phyloP scores from a whole-genome alignment of 2,329 filamentous ascomycete species.

The Verticillium klebahnii region DNA sequence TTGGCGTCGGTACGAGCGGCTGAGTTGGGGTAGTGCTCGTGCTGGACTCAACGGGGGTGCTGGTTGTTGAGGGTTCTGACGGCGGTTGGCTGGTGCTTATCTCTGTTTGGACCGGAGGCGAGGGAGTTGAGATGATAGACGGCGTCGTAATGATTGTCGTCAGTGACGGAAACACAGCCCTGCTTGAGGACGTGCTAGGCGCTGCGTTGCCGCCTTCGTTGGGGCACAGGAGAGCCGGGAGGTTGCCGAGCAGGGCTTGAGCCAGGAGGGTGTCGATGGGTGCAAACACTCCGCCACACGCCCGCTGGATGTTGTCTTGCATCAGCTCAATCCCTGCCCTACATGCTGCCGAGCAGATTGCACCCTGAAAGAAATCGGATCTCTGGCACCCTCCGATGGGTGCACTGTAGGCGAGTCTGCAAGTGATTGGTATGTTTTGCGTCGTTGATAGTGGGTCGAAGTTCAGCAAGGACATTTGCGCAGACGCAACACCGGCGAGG shows the following conservation, averaged over 20 bases:
- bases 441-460: constrained; percentile 33
- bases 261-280: constrained; percentile 28
- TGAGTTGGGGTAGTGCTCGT: not conserved
- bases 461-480: constrained; percentile 24
- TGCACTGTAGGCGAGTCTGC: constrained; percentile 36
- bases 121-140: not conserved
- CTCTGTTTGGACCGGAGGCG: not conserved
- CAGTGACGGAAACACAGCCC: not conserved
- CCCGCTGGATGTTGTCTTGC: constrained; percentile 22
- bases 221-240: constrained; percentile 31
- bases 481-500: constrained; percentile 5
- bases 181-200: not conserved
- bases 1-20: not conserved
- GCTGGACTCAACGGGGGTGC: not conserved
- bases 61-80: not conserved
- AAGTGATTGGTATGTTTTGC: constrained; percentile 28
- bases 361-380: constrained; percentile 28
- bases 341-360: constrained; percentile 33
- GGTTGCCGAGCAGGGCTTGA: constrained; percentile 28
- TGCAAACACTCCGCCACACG: constrained; percentile 18
- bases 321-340: constrained; percentile 19
- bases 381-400: constrained; percentile 31
- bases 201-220: not conserved
- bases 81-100: not conserved
- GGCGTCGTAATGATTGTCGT: not conserved